Evolutionary conservation across 176 grass and related monocot genomes (phyloP), one percentile per base, ranked within the genome.

Genomic region (Aegilops sharonensis): DNA sequence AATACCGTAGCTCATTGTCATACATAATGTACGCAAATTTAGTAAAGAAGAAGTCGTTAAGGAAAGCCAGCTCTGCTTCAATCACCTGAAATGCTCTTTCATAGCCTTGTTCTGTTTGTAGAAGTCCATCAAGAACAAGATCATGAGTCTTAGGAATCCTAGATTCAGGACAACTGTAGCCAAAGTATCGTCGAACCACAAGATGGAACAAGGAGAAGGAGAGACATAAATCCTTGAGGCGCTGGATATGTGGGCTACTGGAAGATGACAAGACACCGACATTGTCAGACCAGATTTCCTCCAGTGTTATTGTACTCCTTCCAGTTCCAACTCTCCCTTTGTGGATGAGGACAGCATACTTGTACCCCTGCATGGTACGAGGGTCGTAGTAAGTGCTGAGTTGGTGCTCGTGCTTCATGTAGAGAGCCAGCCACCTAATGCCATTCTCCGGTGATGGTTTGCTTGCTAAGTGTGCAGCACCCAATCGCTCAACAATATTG

Each of bases 11-110:
- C 72, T 39, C 34, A 0, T 5, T 11, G 24, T 7, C 3, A 27
- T 27, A 75, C 72, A 75, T 75, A 4, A 75, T 75, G 12, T 2
- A 15, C 15, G 45, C 25, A 52, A 30, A 52, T 14, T 17, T 75
- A 43, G 72, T 75, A 24, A 75, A 75, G 72, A 75, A 75, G 43
- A 75, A 75, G 13, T 75, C 45, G 0, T 75, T 10, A 11, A 75
- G 24, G 8, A 75, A 75, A 75, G 43, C 72, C 1, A 75, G 72
- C 13, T 75, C 72, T 15, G 24, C 72, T 52, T 75, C 72, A 45
- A 75, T 75, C 72, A 75, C 72, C 4, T 52, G 43, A 11, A 75
- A 75, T 75, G 72, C 72, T 30, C 72, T 75, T 27, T 75, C 72
- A 17, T 47, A 31, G 13, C 5, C 72, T 52, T 75, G 23, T 14